Evolutionary conservation across 2,329 filamentous ascomycete species (phyloP).

Genomic region (Colletotrichum paranaense): DNA sequence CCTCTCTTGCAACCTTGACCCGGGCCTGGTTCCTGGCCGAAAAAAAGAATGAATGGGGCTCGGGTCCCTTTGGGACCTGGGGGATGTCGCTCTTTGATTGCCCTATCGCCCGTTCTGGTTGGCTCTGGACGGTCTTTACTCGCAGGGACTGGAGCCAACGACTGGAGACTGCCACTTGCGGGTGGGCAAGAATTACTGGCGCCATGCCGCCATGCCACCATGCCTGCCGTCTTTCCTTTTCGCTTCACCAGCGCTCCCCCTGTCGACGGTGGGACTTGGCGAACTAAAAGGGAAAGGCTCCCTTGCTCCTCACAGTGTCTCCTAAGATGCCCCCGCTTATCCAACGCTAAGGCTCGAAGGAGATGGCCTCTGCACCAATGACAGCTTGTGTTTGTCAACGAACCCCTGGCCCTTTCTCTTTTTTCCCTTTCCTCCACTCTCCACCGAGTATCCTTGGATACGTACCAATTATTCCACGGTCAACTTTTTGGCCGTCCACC

Average conservation of each 20-base stretch:
- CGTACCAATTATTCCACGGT: background rate
- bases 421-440: background rate
- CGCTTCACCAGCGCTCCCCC: background rate
- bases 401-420: constrained; percentile 14
- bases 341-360: constrained; percentile 2
- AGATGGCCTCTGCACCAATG: constrained; percentile 28
- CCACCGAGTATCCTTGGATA: background rate
- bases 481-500: background rate
- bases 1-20: background rate
- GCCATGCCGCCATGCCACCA: constrained; percentile 13
- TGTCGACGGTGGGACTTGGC: constrained; percentile 3
- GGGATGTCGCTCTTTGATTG: constrained; percentile 37
- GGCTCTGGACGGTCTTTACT: background rate
- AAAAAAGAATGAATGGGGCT: constrained; percentile 9
- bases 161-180: constrained; percentile 25
- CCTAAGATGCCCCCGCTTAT: background rate
- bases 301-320: constrained; percentile 23
- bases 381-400: constrained; percentile 1
- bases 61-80: constrained; percentile 20
- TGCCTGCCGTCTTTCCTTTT: constrained; percentile 34
- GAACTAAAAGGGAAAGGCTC: constrained; percentile 22
- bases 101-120: constrained; percentile 22
- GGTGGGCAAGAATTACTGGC: background rate
- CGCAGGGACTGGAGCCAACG: constrained; percentile 26
- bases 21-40: background rate